Evolutionary conservation across 768 basidiomycete genomes (phyloP), one percentile per base, ranked within the genome.

Genomic region (Collybia sp.): DNA sequence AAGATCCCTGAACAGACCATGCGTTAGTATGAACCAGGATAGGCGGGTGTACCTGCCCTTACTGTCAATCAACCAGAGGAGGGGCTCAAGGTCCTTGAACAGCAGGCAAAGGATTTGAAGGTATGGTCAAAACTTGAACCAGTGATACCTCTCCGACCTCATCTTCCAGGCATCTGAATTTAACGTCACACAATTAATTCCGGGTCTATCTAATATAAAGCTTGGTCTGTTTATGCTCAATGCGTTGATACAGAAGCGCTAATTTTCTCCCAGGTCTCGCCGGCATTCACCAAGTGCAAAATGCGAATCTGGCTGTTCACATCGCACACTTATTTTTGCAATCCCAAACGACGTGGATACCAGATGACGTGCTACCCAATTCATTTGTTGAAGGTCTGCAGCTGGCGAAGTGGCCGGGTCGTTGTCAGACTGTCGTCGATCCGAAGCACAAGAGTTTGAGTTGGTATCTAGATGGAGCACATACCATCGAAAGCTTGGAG

Each of bases 391-490:
- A 67, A 15, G 93, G 86, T 2, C 69, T 98, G 16, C 65, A 79
- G 54, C 65, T 72, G 15, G 76, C 93, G 3, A 79, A 71, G 49
- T 99, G 96, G 95, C 94, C 96, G 9, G 96, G 95, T 11, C 80
- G 96, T 38, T 99, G 96, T 61, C 96, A 99, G 66, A 78, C 77
- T 8, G 79, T 95, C 11, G 40, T 46, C 9, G 93, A 94, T 57
- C 82, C 83, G 1, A 58, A 53, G 12, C 59, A 76, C 33, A 42
- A 64, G 1, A 57, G 63, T 12, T 72, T 77, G 6, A 86, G 79
- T 2, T 98, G 96, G 96, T 91, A 83, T 63, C 69, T 99, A 11
- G 96, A 98, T 59, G 96, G 96, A 1, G 94, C 96, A 10, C 96
- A 99, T 62, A 99, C 96, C 0, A 66, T 77, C 11, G 96, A 98